Evolutionary conservation across 1,284 basidiomycete genomes (phyloP), one percentile per base, ranked within the genome.

Genomic region (Malassezia pachydermatis): DNA sequence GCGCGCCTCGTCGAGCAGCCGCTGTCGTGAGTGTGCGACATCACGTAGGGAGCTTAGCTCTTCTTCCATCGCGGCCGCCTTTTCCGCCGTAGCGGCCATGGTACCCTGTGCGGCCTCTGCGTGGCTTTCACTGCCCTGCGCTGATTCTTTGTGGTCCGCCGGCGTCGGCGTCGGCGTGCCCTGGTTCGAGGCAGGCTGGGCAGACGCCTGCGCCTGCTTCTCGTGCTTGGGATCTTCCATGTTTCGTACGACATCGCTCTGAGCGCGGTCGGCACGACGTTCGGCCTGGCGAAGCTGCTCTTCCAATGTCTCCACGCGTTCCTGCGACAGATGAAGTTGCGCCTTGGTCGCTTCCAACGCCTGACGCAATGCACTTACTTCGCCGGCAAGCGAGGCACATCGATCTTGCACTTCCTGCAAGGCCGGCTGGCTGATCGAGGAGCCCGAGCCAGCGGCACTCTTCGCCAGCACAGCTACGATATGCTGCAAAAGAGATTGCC

Each of bases 271-370:
- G 4, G 28, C 13, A 13, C 38, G 41, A 29, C 30, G 16, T 38
- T 59, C 54, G 7, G 51, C 45, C n/a, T 28, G 29, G 10, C 50
- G 44, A 13, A 62, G 45, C 30, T 45, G 29, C 16, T 60, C 46
- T 8, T 43, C 50, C n/a, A 55, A 24, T 6, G 27, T 41, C 11
- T 36, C 50, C 5, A 48, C 29, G 6, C 41, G 40, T 19, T 45
- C 51, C 25, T 48, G 35, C 5, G 52, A 36, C 14, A 17, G 13
- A 5, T 25, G 20, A n/a, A 51, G 48, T 29, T 40, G 39, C 10
- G 23, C 32, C 9, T 50, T 22, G 11, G 50, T 25, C 9, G 28
- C 19, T 19, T 29, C 17, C 8, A 51, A 32, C 14, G 45, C 16
- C 27, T 53, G 41, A 19, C 47, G 45, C 19, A 55, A 30, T 13